Evolutionary conservation across 345 rosid genomes (phyloP).

Genomic region (Microthlaspi erraticum): DNA sequence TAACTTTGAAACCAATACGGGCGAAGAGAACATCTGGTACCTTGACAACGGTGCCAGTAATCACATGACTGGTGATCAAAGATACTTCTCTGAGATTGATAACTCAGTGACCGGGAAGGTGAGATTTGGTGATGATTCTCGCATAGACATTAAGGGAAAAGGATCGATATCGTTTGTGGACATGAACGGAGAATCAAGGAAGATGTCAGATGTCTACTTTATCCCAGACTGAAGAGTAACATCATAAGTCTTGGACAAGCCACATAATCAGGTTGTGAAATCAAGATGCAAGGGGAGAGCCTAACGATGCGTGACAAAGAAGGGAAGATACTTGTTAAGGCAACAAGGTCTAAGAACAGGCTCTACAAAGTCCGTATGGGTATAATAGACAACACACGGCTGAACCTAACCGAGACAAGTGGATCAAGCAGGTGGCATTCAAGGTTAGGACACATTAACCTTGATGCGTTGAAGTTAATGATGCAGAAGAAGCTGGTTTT

Average conservation of each 20-base stretch:
- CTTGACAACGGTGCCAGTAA: neutral
- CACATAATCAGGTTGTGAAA: neutral
- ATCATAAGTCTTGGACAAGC: neutral
- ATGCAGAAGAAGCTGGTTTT: too few species aligned
- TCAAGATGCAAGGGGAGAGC: neutral
- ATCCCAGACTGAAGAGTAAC: neutral
- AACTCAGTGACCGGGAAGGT: neutral
- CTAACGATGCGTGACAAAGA: neutral
- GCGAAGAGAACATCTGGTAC: neutral
- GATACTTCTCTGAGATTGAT: neutral
- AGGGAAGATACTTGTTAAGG: neutral
- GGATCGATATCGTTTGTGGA: neutral
- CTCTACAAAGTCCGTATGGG: too few species aligned
- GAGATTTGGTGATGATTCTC: neutral
- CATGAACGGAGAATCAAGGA: neutral
- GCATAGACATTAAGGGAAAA: neutral
- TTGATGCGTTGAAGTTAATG: too few species aligned
- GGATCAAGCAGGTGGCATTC: too few species aligned
- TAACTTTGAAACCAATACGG: too few species aligned
- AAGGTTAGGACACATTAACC: too few species aligned
- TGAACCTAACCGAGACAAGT: too few species aligned
- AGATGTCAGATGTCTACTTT: neutral
- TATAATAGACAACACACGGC: too few species aligned
- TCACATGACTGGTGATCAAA: neutral
- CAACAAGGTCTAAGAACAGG: too few species aligned